Evolutionary conservation across 2,329 filamentous ascomycete genomes (phyloP), one percentile per base, ranked within the genome.

Genomic region (Cladosporium sp.): DNA sequence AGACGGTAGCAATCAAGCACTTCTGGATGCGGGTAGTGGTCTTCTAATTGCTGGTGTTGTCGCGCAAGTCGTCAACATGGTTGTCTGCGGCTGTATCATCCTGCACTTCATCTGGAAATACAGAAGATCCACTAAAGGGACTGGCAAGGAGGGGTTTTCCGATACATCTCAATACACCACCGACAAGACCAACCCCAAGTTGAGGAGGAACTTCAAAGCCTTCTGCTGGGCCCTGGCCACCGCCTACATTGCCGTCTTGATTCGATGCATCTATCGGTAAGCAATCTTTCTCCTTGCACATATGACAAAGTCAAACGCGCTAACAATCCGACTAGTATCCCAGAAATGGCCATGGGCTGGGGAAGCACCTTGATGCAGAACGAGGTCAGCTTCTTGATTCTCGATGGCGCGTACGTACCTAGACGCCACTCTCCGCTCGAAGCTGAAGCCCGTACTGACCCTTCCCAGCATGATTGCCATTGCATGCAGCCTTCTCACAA

Each of bases 11-110:
- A 38, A 50, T 12, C 12, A 18, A 19, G 18, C 39, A 1, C 33
- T 50, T 2, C 20, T 43, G 2, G 39, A 50, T 35, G 48, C 33
- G 8, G 39, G 38, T 3, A 42, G 38, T 30, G 48, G 29, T 4
- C 33, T 50, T 22, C 39, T 50, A 8, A 43, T 50, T 9, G 48
- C 48, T 29, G 48, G 48, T 38, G 48, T 50, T 7, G 29, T 39
- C 7, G 40, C 40, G 3, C 48, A 50, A 27, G 27, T 50, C 13
- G 48, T 35, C 11, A 50, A 50, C 30, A 50, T 50, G 48, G 32
- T 43, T 5, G 20, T 36, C 8, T 50, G 48, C 30, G 40, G 48
- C 3, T 22, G 15, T 9, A 35, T 43, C 13, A 42, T 50, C 22
- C 8, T 40, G 25, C 32, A 36, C 6, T 35, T 43, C 22, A 25